phyloP scores from a whole-genome alignment of 768 basidiomycete genomes.

The Lanmaoa rubissima region DNA sequence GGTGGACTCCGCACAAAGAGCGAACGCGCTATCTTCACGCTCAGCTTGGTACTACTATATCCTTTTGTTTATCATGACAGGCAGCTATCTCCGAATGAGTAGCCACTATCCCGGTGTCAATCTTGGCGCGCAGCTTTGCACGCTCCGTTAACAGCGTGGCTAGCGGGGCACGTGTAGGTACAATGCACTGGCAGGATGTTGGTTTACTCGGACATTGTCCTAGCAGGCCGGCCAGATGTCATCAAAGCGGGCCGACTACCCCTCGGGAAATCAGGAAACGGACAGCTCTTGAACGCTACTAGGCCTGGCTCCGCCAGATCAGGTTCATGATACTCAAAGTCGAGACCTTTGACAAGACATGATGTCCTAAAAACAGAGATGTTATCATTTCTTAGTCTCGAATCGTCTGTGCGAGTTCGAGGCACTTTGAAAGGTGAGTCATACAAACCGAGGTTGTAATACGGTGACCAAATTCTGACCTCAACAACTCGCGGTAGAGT shows the following conservation, averaged over 20 bases:
- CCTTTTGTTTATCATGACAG: slow-evolving; percentile 1
- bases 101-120: slow-evolving; percentile 15
- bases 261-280: slow-evolving; percentile 6
- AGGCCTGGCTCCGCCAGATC: not conserved
- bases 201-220: not conserved
- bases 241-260: slow-evolving; percentile 2
- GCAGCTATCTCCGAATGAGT: not conserved
- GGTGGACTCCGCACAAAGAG: slow-evolving; percentile 10
- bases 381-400: not conserved
- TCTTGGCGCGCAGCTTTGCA: slow-evolving; percentile 9
- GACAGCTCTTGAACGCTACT: not conserved
- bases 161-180: not conserved
- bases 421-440: not conserved
- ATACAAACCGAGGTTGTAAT: not conserved
- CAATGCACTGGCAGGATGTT: not conserved
- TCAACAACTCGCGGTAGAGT: not conserved
- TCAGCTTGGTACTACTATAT: not conserved
- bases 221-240: not conserved
- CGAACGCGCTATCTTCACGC: not conserved
- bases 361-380: not conserved
- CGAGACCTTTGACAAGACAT: not conserved
- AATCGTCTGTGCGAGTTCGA: not conserved
- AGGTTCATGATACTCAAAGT: not conserved
- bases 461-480: not conserved
- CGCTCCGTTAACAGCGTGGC: slow-evolving; percentile 1